These are phyloP conservation scores for Zasmidium cellare DNA, from an alignment of 2,329 filamentous ascomycete species.

Conservation along the genomic window DNA sequence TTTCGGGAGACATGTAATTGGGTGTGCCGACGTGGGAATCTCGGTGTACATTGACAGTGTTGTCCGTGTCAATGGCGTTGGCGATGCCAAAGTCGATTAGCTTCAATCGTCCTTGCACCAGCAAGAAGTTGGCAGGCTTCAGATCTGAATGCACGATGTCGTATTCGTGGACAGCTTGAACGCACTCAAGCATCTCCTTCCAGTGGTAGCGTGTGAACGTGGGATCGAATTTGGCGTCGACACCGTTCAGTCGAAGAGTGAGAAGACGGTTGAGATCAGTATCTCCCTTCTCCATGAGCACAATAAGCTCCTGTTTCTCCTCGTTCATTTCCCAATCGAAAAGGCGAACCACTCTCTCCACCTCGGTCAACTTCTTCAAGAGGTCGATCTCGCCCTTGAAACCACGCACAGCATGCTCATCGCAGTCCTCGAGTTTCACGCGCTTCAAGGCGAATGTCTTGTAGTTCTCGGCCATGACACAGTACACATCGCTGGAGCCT, in stretches of 20 bases:
- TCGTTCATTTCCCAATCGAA: constrained; percentile 93
- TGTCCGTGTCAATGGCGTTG: constrained; percentile 91
- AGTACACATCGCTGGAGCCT: constrained; percentile 91
- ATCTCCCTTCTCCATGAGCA: constrained; percentile 97
- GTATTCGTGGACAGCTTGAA: constrained; percentile 81
- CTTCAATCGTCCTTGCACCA: constrained; percentile 87
- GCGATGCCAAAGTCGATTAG: constrained; percentile 99
- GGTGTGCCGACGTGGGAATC: constrained; percentile 94
- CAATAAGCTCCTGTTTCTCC: constrained; percentile 77
- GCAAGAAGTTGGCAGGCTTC: constrained; percentile 94
- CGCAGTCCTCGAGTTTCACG: constrained; percentile 85
- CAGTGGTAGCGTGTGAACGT: constrained; percentile 96
- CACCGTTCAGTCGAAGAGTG: constrained; percentile 64
- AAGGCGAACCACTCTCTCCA: constrained; percentile 86
- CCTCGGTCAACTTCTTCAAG: constrained; percentile 74
- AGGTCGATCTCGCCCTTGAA: constrained; percentile 97
- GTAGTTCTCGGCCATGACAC: constrained; percentile 94
- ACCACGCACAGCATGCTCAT: constrained; percentile 77
- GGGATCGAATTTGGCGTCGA: constrained; percentile 76
- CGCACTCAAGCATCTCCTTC: constrained; percentile 98
- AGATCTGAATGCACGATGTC: constrained; percentile 97
- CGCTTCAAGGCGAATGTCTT: constrained; percentile 93
- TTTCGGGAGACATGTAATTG: constrained; percentile 98
- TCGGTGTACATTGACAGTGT: constrained; percentile 96
- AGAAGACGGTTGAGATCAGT: constrained; percentile 87